Conservation (phyloP, 371 early-diverging fungal genomes). For the Zopfochytrium polystomum region DNA sequence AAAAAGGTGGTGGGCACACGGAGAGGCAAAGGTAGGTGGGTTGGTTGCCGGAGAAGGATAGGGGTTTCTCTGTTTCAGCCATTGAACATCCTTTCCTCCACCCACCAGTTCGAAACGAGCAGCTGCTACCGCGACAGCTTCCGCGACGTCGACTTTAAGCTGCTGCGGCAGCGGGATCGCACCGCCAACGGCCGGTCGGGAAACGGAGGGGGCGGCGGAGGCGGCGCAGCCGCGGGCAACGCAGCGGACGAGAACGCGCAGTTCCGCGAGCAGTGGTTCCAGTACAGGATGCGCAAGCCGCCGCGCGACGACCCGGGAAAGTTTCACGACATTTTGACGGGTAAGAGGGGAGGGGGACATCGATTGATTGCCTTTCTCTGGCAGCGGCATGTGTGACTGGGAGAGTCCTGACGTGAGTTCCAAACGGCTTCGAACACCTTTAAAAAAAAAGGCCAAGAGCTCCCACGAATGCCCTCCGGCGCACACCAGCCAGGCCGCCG, state of each 20-base stretch:
- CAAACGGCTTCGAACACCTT: too few species aligned
- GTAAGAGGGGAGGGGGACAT: not conserved
- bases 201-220: too few species aligned
- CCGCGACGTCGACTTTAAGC: conserved; percentile 23
- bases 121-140: conserved; percentile 29
- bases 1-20: conserved; percentile 25
- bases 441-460: conserved; percentile 18
- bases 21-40: conserved; percentile 11
- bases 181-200: not conserved
- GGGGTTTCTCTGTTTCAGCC: not conserved
- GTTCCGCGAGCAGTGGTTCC: conserved; percentile 24
- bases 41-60: not conserved
- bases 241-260: conserved; percentile 7
- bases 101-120: conserved; percentile 20
- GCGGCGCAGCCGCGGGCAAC: not conserved
- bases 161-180: conserved; percentile 6
- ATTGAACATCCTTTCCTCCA: not conserved
- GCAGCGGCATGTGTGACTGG: too few species aligned
- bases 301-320: conserved; percentile 22
- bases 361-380: too few species aligned
- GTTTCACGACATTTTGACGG: conserved; percentile 29
- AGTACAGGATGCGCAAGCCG: conserved; percentile 27
- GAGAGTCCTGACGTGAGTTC: too few species aligned
- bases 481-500: conserved; percentile 7
- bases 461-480: conserved; percentile 10